phyloP scores from a whole-genome alignment of 345 rosid species.

The Pseudoturritis turrita region DNA sequence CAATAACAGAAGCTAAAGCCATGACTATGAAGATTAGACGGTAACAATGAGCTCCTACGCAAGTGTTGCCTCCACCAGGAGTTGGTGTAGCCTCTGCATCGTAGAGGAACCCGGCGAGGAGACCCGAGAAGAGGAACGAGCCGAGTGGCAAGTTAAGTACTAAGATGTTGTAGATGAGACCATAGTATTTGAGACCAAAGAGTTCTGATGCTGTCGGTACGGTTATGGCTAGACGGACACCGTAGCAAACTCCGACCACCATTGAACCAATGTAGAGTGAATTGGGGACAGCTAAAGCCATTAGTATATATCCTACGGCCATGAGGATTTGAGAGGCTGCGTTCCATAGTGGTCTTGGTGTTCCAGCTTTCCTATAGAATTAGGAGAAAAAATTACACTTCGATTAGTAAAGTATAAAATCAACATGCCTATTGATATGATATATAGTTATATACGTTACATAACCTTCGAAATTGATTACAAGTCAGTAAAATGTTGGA shows the following conservation, averaged over 20 bases:
- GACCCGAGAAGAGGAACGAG: slow-evolving; percentile 87
- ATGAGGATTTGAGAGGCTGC: slow-evolving; percentile 87
- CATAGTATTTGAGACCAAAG: slow-evolving; percentile 86
- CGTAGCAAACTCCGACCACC: slow-evolving; percentile 84
- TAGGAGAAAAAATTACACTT: background rate
- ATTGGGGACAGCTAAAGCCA: slow-evolving; percentile 78
- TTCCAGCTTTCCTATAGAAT: slow-evolving; percentile 64
- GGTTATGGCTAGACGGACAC: slow-evolving; percentile 82
- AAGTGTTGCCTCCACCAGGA: slow-evolving; percentile 80
- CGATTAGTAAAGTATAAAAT: background rate
- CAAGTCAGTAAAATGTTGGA: background rate
- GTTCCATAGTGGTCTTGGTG: slow-evolving; percentile 92
- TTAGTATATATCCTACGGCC: slow-evolving; percentile 71
- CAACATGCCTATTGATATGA: background rate
- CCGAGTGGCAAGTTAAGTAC: slow-evolving; percentile 94
- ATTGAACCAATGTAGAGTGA: slow-evolving; percentile 81
- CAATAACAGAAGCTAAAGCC: slow-evolving; percentile 60
- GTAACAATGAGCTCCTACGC: slow-evolving; percentile 86
- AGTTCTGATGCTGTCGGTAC: slow-evolving; percentile 94
- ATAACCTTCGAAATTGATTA: background rate
- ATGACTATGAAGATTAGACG: slow-evolving; percentile 68
- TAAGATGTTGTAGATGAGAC: slow-evolving; percentile 77
- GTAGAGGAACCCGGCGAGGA: slow-evolving; percentile 77
- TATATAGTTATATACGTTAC: no score
- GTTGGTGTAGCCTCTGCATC: slow-evolving; percentile 76